phyloP scores from a whole-genome alignment of 495 filamentous ascomycete genomes.

The Penicillium pulvis region DNA sequence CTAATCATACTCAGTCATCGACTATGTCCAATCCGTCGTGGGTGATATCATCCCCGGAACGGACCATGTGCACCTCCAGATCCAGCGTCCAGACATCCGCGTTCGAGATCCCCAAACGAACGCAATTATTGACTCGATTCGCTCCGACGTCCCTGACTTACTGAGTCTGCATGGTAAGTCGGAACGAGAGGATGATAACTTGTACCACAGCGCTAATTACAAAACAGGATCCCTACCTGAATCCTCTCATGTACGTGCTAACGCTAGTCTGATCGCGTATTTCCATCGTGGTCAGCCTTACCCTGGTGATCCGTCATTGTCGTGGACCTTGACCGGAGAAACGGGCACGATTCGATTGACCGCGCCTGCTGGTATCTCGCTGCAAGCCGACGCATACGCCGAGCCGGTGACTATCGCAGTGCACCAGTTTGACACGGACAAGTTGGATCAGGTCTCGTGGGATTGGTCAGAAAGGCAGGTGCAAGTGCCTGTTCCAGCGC shows the following conservation, averaged over 20 bases:
- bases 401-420: conserved; percentile 2
- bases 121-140: neutral
- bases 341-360: conserved; percentile 1
- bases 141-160: neutral
- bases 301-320: conserved; percentile 1
- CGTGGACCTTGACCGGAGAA: conserved; percentile 2
- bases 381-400: conserved; percentile 3
- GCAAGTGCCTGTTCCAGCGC: neutral
- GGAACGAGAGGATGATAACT: neutral
- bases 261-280: conserved; percentile 1
- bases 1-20: neutral
- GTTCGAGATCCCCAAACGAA: conserved; percentile 2
- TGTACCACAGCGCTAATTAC: neutral
- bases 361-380: neutral
- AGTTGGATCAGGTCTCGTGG: neutral
- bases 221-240: neutral
- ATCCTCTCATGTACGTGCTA: neutral
- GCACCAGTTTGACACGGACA: conserved; percentile 1
- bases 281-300: neutral
- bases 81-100: conserved; percentile 2
- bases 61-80: neutral
- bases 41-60: conserved; percentile 4
- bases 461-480: neutral
- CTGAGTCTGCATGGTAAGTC: neutral
- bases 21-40: neutral